A percentile compares a stretch with the other conserved stretches of the same genome.
These are phyloP conservation scores for Populus pruinosa DNA, from an alignment of 345 rosid genomes.

Conservation along the genomic window DNA sequence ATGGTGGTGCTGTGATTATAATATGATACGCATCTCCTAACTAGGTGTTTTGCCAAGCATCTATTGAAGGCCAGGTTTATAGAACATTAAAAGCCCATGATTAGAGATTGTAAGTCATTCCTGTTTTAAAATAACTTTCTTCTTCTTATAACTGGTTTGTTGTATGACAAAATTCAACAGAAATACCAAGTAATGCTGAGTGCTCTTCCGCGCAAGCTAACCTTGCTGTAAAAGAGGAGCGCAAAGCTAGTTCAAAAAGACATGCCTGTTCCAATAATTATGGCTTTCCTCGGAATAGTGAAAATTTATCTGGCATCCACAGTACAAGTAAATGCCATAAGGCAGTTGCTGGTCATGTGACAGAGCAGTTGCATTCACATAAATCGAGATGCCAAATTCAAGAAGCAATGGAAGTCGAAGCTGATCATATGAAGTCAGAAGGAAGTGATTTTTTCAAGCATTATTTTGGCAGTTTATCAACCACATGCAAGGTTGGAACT, in stretches of 20 bases:
- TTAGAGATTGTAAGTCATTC: background rate
- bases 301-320: slow-evolving; percentile 4
- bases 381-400: slow-evolving; percentile 27
- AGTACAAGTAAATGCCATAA: slow-evolving; percentile 8
- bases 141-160: slow-evolving; percentile 6
- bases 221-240: background rate
- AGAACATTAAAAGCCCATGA: background rate
- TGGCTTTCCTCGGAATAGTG: background rate
- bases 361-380: slow-evolving; percentile 19
- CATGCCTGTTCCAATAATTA: background rate
- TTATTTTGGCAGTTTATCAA: slow-evolving; percentile 54
- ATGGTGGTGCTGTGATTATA: too few species aligned
- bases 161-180: slow-evolving; percentile 19
- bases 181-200: slow-evolving; percentile 1
- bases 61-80: background rate
- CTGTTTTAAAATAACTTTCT: background rate
- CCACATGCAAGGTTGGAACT: slow-evolving; percentile 40
- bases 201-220: slow-evolving; percentile 11
- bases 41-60: background rate
- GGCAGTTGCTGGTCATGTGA: slow-evolving; percentile 9
- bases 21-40: background rate
- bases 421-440: slow-evolving; percentile 23
- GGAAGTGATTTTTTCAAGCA: slow-evolving; percentile 45
- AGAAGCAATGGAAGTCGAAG: slow-evolving; percentile 22
- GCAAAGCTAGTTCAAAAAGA: slow-evolving; percentile 7